Percentiles rank a stretch among this genome's conserved stretches.
Conservation (phyloP, 2,329 filamentous ascomycete species). For the Plectosphaerella plurivora region DNA sequence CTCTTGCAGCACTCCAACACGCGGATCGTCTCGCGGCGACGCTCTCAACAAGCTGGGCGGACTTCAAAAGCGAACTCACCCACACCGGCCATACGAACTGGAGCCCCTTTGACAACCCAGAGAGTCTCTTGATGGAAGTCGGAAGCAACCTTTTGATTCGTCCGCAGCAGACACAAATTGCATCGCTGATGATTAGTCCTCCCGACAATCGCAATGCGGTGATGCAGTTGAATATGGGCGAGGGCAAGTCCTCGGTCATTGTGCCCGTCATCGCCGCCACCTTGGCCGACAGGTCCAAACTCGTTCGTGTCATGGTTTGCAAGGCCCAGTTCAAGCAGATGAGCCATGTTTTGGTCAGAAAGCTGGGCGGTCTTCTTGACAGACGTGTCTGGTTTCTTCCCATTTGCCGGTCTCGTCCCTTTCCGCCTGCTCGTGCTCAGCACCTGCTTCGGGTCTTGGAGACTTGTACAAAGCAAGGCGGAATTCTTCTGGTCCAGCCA, state of each 20-base stretch:
- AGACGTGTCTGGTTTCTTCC: conserved; percentile 53
- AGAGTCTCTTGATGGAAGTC: no score
- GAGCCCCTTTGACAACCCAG: no score
- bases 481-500: conserved; percentile 57
- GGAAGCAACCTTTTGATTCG: conserved; percentile 60
- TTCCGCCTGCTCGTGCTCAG: conserved; percentile 24
- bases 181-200: conserved; percentile 47
- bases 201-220: no score
- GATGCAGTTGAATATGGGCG: conserved; percentile 63
- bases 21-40: no score
- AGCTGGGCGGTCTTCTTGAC: conserved; percentile 51
- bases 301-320: conserved; percentile 58
- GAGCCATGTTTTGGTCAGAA: conserved; percentile 48
- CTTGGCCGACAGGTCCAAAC: conserved; percentile 42
- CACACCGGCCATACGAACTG: no score
- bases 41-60: no score
- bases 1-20: no score
- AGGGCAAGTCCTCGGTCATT: conserved; percentile 68
- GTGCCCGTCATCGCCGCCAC: conserved; percentile 56
- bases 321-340: conserved; percentile 61
- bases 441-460: conserved; percentile 32
- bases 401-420: conserved; percentile 52
- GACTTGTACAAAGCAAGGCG: conserved; percentile 44
- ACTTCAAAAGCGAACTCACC: no score
- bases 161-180: conserved; percentile 53